Evolutionary conservation across 2,329 filamentous ascomycete genomes (phyloP), one percentile per base, ranked within the genome.

Genomic region (Lecanoromycetidae sp.): DNA sequence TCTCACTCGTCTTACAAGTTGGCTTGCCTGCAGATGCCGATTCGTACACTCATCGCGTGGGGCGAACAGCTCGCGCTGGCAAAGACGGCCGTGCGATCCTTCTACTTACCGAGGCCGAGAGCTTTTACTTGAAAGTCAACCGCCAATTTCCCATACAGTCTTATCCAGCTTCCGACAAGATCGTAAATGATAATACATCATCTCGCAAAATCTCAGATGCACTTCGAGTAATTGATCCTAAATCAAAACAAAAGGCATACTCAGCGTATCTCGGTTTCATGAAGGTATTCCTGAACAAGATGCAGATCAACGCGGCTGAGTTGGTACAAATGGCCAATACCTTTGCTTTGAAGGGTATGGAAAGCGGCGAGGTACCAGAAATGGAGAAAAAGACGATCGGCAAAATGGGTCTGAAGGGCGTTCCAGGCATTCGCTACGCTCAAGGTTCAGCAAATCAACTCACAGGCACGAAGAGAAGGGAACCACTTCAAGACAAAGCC

Each of bases 1-100:
- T 88, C 19, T 82, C 80, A 15, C 82, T 87, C 57, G 83, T 87
- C 52, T 79, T 88, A 49, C 84, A 88, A 57, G 61, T 85, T n/a
- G 81, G 84, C 51, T 59, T 75, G 4, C 80, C 84, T 1, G 65
- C 70, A 4, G 74, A 77, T 51, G 72, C 79, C 20, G 82, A 86
- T 60, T 76, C 79, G 30, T 87, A 87, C 59, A 83, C 87, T 50
- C 84, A 87, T 63, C 77, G 84, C 50, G 69, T 87, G 34, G 84
- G 84, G 42, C 81, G 84, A 52, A 90, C 84, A 9, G 84, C 75
- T 5, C 77, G 80, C 46, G 77, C 77, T 10, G 74, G 75, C 38
- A 79, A 78, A 46, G 70, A 74, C 30, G 78, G 80, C 9, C 69
- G 72, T 32, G 73, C 73, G 10, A 64, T 76, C 47, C 70, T 76